These are phyloP conservation scores for Rhizopus sp. DNA, from an alignment of 371 early-diverging fungal species.

Conservation along the genomic window DNA sequence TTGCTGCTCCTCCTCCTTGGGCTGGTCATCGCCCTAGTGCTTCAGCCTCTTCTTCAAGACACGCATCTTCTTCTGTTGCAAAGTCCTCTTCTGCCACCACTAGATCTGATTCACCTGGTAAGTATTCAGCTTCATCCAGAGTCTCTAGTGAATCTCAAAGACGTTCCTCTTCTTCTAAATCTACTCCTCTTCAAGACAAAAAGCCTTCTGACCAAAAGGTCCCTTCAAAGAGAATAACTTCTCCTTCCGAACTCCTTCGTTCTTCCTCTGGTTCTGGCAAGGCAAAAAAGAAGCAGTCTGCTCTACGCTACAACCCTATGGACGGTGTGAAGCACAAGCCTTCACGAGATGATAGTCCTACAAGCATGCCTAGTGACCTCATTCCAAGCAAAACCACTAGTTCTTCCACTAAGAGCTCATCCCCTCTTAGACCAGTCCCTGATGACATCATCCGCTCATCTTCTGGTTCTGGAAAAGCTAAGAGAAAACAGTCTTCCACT, in stretches of 20 bases:
- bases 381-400: too few relatives aligned
- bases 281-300: too few relatives aligned
- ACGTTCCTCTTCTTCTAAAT: not conserved
- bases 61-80: not conserved
- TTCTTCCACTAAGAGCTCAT: too few relatives aligned
- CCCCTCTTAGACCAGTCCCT: not conserved
- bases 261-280: too few relatives aligned
- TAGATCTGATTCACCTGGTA: not conserved
- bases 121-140: not conserved
- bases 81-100: not conserved
- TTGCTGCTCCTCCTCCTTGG: not conserved
- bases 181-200: not conserved
- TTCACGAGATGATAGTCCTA: too few relatives aligned
- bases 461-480: not conserved
- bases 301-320: too few relatives aligned
- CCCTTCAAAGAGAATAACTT: slow-evolving; percentile 4
- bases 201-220: not conserved
- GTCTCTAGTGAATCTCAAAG: not conserved
- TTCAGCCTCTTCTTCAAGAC: slow-evolving; percentile 1
- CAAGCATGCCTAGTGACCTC: too few relatives aligned
- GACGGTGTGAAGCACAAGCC: too few relatives aligned
- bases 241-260: too few relatives aligned
- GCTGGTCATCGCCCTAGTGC: not conserved
- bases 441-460: slow-evolving; percentile 7
- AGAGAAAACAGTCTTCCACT: too few relatives aligned